These are phyloP conservation scores for Ganoderma boninense DNA, from an alignment of 1,284 basidiomycete genomes.

Conservation along the genomic window DNA sequence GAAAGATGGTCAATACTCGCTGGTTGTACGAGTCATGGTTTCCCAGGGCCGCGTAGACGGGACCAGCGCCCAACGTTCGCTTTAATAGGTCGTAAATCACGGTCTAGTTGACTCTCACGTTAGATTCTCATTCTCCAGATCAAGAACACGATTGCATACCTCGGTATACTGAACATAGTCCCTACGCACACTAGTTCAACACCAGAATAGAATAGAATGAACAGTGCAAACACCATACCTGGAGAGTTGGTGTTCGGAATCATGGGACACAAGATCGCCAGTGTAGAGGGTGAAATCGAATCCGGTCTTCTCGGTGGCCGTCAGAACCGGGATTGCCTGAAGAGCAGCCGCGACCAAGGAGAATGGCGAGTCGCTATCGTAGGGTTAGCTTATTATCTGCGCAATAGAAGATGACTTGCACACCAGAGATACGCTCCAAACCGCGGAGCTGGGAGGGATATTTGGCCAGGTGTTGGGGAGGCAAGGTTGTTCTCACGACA, in stretches of 20 bases:
- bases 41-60: slow-evolving; percentile 78
- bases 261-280: slow-evolving; percentile 81
- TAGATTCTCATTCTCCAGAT: background rate
- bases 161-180: slow-evolving; percentile 32
- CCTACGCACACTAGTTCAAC: slow-evolving; percentile 7
- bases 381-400: background rate
- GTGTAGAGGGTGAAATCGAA: slow-evolving; percentile 79
- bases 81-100: slow-evolving; percentile 73
- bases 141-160: slow-evolving; percentile 6
- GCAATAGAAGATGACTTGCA: background rate
- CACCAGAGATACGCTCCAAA: slow-evolving; percentile 73
- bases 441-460: slow-evolving; percentile 67
- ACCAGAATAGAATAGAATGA: background rate
- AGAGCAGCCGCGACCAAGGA: slow-evolving; percentile 70
- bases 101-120: slow-evolving; percentile 47
- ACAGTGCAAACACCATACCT: slow-evolving; percentile 47
- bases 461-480: slow-evolving; percentile 55
- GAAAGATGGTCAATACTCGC: slow-evolving; percentile 43
- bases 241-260: slow-evolving; percentile 69
- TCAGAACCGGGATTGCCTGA: slow-evolving; percentile 72
- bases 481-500: slow-evolving; percentile 71
- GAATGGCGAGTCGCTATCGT: slow-evolving; percentile 72
- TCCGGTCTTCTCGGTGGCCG: slow-evolving; percentile 64
- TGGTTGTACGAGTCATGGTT: slow-evolving; percentile 79
- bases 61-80: slow-evolving; percentile 64